phyloP scores from a whole-genome alignment of 805 yeast species.

The Yarrowia porcina region DNA sequence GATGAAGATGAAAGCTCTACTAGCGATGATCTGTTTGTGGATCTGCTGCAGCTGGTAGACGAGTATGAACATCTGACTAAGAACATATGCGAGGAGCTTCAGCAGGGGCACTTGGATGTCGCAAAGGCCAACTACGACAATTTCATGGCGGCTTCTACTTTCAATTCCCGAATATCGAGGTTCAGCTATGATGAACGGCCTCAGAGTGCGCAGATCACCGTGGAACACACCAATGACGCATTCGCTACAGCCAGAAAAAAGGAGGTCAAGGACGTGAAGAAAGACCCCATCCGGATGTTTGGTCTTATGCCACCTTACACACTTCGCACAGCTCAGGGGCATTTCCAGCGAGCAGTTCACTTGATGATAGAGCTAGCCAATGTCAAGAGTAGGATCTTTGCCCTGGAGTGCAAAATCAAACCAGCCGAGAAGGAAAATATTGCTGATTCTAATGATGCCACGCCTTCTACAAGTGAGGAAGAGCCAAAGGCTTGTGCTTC shows the following conservation, averaged over 20 bases:
- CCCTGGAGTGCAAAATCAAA: neutral
- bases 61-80: neutral
- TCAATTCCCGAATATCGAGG: conserved; percentile 3
- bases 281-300: conserved; percentile 47
- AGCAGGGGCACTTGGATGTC: conserved; percentile 1
- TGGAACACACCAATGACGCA: neutral
- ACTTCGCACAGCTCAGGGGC: conserved; percentile 42
- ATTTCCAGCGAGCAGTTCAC: conserved; percentile 40
- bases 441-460: neutral
- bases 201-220: conserved; percentile 7
- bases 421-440: neutral
- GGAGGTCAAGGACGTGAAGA: conserved; percentile 17
- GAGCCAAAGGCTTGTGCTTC: neutral
- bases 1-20: neutral
- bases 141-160: conserved; percentile 11
- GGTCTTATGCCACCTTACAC: conserved; percentile 48
- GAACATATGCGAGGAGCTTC: neutral
- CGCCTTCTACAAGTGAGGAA: neutral
- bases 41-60: neutral
- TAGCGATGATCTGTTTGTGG: conserved; percentile 5
- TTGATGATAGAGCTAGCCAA: conserved; percentile 27
- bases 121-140: conserved; percentile 17
- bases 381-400: neutral
- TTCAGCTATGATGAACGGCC: conserved; percentile 27
- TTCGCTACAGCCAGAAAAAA: conserved; percentile 1